phyloP scores from a whole-genome alignment of 306 rosid genomes.

The Lathyrus oleraceus region DNA sequence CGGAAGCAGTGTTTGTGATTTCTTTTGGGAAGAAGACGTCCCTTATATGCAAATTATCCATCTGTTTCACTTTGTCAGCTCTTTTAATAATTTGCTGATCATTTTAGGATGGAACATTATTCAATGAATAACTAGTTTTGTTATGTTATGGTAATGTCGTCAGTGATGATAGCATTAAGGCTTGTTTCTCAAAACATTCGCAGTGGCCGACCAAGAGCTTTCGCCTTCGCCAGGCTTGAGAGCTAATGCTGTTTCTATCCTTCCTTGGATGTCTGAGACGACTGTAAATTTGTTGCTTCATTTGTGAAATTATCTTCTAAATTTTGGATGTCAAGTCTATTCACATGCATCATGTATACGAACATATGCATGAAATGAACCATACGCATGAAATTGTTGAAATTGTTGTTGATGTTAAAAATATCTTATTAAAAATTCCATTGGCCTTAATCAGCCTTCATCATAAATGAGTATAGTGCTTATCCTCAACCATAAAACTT shows the following conservation, averaged over 20 bases:
- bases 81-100: conserved; percentile 35
- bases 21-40: conserved; percentile 40
- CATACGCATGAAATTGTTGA: too few relatives aligned
- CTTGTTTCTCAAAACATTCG: conserved; percentile 56
- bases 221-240: conserved; percentile 53
- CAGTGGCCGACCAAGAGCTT: conserved; percentile 52
- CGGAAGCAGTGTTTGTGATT: conserved; percentile 29
- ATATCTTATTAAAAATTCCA: too few relatives aligned
- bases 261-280: conserved; percentile 54
- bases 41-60: conserved; percentile 35
- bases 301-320: too few relatives aligned
- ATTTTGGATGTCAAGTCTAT: too few relatives aligned
- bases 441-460: too few relatives aligned
- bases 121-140: fast-evolving
- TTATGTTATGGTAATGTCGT: not conserved
- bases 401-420: too few relatives aligned
- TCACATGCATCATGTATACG: too few relatives aligned
- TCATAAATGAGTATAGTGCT: too few relatives aligned
- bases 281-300: not conserved
- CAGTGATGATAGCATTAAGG: conserved; percentile 53
- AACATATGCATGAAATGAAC: too few relatives aligned
- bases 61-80: conserved; percentile 53
- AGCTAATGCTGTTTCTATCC: conserved; percentile 40
- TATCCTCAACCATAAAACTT: too few relatives aligned
- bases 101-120: conserved; percentile 42